Percentiles rank a stretch among this genome's conserved stretches.
Conservation (phyloP, 139 green algal genomes). For the Monoraphidium neglectum region DNA sequence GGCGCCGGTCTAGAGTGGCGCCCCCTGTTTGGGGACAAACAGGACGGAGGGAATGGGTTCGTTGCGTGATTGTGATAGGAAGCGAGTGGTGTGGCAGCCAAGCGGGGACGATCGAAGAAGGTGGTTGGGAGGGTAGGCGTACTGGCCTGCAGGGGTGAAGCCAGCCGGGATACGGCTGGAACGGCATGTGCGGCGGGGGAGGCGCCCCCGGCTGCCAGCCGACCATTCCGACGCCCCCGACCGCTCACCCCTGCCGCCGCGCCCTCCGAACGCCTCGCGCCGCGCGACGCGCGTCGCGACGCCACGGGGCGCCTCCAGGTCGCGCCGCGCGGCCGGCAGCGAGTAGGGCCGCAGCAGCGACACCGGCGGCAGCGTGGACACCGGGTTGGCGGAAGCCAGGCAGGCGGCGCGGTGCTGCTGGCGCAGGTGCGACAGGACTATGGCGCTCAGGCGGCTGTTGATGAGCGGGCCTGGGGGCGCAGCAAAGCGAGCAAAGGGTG, state of each 20-base stretch:
- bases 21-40: too few relatives aligned
- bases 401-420: constrained; percentile 68
- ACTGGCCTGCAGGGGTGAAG: too few relatives aligned
- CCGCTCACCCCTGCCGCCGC: constrained; percentile 56
- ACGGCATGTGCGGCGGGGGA: too few relatives aligned
- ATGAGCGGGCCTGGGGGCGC: constrained; percentile 18
- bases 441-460: constrained; percentile 32
- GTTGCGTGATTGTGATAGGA: too few relatives aligned
- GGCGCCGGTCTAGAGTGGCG: not conserved
- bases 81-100: too few relatives aligned
- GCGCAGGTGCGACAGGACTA: constrained; percentile 70
- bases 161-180: too few relatives aligned
- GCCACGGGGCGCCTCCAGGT: constrained; percentile 59
- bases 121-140: too few relatives aligned
- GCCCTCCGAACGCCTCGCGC: constrained; percentile 32
- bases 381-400: constrained; percentile 51
- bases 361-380: constrained; percentile 68
- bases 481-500: not conserved
- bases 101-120: too few relatives aligned
- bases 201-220: too few relatives aligned
- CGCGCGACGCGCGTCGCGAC: constrained; percentile 33
- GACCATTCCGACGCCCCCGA: too few relatives aligned
- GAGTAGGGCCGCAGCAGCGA: constrained; percentile 54
- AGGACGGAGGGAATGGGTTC: too few relatives aligned
- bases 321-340: constrained; percentile 43